phyloP scores from a whole-genome alignment of 352 stramenopile genomes.

The Phytophthora chlamydospora region DNA sequence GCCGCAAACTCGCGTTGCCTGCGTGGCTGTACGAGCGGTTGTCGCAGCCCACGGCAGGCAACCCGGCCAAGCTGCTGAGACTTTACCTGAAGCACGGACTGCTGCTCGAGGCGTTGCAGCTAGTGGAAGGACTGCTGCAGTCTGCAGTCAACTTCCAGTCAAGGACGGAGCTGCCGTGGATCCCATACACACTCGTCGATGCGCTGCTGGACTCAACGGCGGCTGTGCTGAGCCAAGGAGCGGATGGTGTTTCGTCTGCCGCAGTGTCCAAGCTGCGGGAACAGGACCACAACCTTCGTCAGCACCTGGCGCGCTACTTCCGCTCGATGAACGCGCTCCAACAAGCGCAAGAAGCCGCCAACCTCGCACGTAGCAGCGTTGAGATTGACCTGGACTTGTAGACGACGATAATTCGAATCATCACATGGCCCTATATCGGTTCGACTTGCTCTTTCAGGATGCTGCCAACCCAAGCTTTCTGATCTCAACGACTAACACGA shows the following conservation, averaged over 20 bases:
- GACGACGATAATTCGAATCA: not conserved
- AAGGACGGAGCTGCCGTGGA: conserved; percentile 56
- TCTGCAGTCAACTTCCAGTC: conserved; percentile 39
- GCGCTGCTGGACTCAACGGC: conserved; percentile 55
- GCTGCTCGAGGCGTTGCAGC: conserved; percentile 62
- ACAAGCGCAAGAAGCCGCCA: conserved; percentile 55
- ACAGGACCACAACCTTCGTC: conserved; percentile 43
- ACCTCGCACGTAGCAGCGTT: conserved; percentile 41
- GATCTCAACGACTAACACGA: too few relatives aligned
- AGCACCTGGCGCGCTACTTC: conserved; percentile 60
- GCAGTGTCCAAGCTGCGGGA: conserved; percentile 33
- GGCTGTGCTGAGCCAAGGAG: conserved; percentile 38
- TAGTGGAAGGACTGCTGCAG: conserved; percentile 49
- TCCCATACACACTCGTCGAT: conserved; percentile 77
- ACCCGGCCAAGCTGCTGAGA: conserved; percentile 59
- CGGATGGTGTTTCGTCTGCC: conserved; percentile 13
- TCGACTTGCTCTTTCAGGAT: too few relatives aligned
- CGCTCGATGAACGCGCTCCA: conserved; percentile 53
- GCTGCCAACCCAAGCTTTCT: too few relatives aligned
- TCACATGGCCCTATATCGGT: too few relatives aligned
- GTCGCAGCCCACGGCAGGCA: conserved; percentile 42
- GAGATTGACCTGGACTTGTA: conserved; percentile 32
- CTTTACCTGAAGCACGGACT: conserved; percentile 68
- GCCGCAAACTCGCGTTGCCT: conserved; percentile 62
- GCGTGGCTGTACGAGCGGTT: conserved; percentile 59